phyloP scores from a whole-genome alignment of 345 rosid genomes.

The Nephelium lappaceum region DNA sequence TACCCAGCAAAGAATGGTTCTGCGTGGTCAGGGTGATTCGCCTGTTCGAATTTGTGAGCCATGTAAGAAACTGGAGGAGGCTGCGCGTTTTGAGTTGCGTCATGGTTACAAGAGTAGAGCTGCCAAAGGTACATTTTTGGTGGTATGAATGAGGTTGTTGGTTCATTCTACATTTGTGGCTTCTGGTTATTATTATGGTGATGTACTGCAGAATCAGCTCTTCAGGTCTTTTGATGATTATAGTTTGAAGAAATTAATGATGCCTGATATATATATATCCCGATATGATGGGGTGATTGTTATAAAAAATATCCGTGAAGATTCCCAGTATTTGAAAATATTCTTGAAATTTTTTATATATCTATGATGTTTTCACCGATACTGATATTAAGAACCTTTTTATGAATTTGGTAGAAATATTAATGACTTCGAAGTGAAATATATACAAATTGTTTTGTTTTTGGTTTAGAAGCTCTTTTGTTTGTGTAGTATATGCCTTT shows the following conservation, averaged over 20 bases:
- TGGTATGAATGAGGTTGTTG: background rate
- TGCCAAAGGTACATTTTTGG: slow-evolving; percentile 51
- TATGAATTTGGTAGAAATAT: background rate
- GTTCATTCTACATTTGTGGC: background rate
- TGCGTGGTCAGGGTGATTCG: slow-evolving; percentile 92
- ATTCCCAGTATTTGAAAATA: too few relatives aligned
- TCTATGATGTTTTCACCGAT: too few relatives aligned
- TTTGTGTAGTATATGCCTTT: background rate
- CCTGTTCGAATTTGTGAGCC: slow-evolving; percentile 94
- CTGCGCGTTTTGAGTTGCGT: slow-evolving; percentile 86
- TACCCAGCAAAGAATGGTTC: slow-evolving; percentile 71
- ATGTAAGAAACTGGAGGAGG: slow-evolving; percentile 88
- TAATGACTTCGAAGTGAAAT: background rate
- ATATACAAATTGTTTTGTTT: background rate
- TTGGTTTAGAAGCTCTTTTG: background rate
- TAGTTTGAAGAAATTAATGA: too few relatives aligned
- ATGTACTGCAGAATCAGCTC: background rate
- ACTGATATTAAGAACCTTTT: background rate
- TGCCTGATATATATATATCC: too few relatives aligned
- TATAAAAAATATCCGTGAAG: too few relatives aligned
- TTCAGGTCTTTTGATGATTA: too few relatives aligned
- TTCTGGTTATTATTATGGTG: background rate
- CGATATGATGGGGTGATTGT: too few relatives aligned
- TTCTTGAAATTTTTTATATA: too few relatives aligned
- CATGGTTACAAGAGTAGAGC: slow-evolving; percentile 62